Base-by-base conservation (phyloP, 1,139 yeast species). In the Geotrichum klebahnii region DNA sequence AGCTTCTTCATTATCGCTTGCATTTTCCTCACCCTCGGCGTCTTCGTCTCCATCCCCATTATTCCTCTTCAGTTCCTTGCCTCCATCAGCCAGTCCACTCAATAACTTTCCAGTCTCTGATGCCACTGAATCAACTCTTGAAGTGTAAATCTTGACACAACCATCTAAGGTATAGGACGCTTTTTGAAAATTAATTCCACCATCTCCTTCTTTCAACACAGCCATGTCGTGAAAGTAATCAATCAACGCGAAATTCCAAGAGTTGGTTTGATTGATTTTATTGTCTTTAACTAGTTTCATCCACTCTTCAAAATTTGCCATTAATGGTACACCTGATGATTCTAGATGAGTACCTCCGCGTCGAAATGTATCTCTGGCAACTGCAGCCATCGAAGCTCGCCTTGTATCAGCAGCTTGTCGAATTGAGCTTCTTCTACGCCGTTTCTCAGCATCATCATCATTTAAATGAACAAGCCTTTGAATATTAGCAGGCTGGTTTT, bases 41-140 rank as follows among this genome's bases (percentile, higher is more conserved):
- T n/a, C n/a, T n/a, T 61, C 67, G 23, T 63, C 66, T 23, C 63
- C 71, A 1, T 57, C 64, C 2, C 47, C 60, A 5, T 26, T 39
- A 22, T 38, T 26, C 19, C 31, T 24, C n/a, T 28, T 35, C 22
- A 45, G 44, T 48, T 57, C 52, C 54, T 58, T 55, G 49, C 57
- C 58, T 34, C 65, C 64, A 12, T 67, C 65, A 20, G 78, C 74
- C 50, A 82, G 70, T 2, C 97, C 96, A 64, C 92, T 86, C 41
- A 90, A 70, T 52, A 90, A 71, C 60, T 82, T 81, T 3, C 96
- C 95, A 0, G 97, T 88, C 61, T 90, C 97, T 1, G 85, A 82
- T 1, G 92, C 95, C 0, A 88, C 95, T 0, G 95, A 84, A 59
- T 90, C 97, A 16, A 92, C 90, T 61, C 98, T 77, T 29, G 89